Evolutionary conservation across 345 rosid species (phyloP), one percentile per base, ranked within the genome.

Genomic region (Abelmoschus esculentus): DNA sequence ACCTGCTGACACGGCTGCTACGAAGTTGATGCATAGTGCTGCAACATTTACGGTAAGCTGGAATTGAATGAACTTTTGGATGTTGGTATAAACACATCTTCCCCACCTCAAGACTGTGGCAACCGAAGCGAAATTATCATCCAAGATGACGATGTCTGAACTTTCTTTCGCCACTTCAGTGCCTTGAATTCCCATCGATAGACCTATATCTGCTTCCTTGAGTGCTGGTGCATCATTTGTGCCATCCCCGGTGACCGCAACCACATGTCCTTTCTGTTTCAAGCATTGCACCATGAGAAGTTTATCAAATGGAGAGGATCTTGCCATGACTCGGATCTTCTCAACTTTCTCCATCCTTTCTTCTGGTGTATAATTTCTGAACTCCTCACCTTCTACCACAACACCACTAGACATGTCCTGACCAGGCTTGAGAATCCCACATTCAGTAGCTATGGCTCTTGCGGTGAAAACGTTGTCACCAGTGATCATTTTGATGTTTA

Each of bases 191-290:
- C 63, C 63, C 63, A 59, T 59, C 10, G 63, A 59, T 59, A 59
- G 63, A 31, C 63, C 63, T 31, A 59, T 59, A 31, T 31, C 63
- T 6, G 63, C 63, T 59, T 59, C 63, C 42, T 59, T 59, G 19
- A 59, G 63, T 59, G 63, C 63, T 14, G 63, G 63, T 59, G 63
- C 63, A 31, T 59, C 63, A 31, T 59, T 59, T 6, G 63, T 59
- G 40, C 63, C 63, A 29, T 59, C 63, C 3, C 63, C 63, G 4
- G 63, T 59, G 63, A 59, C 63, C 6, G 63, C 42, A 59, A 59
- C 63, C 14, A 29, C 63, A 31, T 29, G 63, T 17, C 63, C 40
- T 59, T 59, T 59, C 19, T 13, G 40, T 59, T 59, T 59, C 63
- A 59, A 59, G 19, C 63, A 59, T 15, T 59, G 63, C 7, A 59